A percentile compares a stretch with the other conserved stretches of the same genome.
Conservation (phyloP, 202 grass and related monocot species). For the Setaria viridis region DNA sequence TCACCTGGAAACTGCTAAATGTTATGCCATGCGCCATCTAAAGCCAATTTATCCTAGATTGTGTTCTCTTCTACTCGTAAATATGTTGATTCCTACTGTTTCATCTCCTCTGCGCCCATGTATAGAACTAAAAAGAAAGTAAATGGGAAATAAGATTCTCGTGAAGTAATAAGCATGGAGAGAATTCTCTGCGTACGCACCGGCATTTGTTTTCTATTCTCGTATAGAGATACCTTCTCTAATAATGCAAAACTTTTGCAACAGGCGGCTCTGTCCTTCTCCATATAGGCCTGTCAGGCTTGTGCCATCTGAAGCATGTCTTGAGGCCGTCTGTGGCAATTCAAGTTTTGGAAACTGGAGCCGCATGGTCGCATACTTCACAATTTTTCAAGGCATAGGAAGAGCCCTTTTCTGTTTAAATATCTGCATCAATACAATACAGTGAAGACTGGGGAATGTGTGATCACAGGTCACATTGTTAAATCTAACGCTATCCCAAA, state of each 20-base stretch:
- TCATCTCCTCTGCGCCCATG: neutral
- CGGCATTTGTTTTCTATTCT: neutral
- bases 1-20: neutral
- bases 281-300: slow-evolving; percentile 52
- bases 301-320: slow-evolving; percentile 28
- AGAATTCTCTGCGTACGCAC: neutral
- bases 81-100: neutral
- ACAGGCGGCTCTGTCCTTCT: slow-evolving; percentile 85
- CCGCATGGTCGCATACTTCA: neutral
- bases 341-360: neutral
- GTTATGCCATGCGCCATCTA: neutral
- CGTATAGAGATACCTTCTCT: slow-evolving; percentile 4
- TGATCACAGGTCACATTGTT: neutral
- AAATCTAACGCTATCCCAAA: neutral
- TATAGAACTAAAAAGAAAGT: neutral
- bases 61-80: neutral
- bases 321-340: neutral
- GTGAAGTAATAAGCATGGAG: neutral
- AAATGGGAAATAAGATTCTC: neutral
- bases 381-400: neutral
- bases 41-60: slow-evolving; percentile 4
- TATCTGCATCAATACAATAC: neutral
- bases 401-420: neutral
- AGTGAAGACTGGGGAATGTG: neutral
- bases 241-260: slow-evolving; percentile 32